Conservation (phyloP, 106 monocot species). For the Allium sativum region DNA sequence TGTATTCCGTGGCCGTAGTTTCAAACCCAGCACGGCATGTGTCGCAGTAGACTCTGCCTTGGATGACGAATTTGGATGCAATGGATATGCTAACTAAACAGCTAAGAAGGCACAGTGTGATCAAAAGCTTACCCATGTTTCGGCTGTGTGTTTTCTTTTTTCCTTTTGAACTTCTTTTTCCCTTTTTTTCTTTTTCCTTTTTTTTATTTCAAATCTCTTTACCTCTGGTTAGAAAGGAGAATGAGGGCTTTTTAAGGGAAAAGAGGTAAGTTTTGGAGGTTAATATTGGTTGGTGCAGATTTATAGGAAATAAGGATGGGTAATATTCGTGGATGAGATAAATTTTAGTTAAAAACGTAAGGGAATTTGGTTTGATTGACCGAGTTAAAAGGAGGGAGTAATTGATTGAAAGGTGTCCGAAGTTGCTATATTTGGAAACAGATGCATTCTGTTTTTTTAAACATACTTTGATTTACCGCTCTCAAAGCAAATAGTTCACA, state of each 20-base stretch:
- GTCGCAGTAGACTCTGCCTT: slow-evolving; percentile 28
- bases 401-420: background rate
- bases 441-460: too few species aligned
- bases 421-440: too few species aligned
- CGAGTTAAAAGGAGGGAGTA: background rate
- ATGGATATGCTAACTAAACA: background rate
- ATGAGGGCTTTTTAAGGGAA: slow-evolving; percentile 1
- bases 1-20: slow-evolving; percentile 32
- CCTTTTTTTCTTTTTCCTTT: background rate
- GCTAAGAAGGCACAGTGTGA: slow-evolving; percentile 4
- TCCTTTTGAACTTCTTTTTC: too few species aligned
- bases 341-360: background rate
- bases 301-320: background rate
- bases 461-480: too few species aligned
- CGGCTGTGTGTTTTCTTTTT: background rate
- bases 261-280: background rate
- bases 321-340: background rate
- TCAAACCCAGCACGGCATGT: slow-evolving; percentile 51
- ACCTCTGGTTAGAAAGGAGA: background rate
- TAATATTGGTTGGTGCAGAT: background rate
- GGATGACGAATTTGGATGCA: slow-evolving; percentile 8
- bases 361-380: background rate
- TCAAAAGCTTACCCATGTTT: background rate
- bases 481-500: too few species aligned
- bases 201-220: too few species aligned